Percentiles rank a stretch among this genome's conserved stretches.
phyloP scores from a whole-genome alignment of 1,284 basidiomycete genomes.

The Hypsizygus ulmarius region DNA sequence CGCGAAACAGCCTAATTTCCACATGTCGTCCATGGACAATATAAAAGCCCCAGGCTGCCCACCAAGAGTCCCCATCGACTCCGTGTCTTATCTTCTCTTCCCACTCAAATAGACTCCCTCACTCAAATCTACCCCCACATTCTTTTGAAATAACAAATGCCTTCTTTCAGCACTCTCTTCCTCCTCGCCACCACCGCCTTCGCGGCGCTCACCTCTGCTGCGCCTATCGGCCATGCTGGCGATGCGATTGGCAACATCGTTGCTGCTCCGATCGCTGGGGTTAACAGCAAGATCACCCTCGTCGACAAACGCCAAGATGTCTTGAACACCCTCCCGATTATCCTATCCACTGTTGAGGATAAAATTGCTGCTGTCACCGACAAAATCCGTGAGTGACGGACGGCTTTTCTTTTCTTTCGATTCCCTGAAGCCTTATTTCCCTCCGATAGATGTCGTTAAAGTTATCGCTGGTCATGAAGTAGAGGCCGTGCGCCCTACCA shows the following conservation, averaged over 20 bases:
- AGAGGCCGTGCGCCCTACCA: conserved; percentile 7
- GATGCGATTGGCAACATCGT: not conserved
- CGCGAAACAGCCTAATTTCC: not conserved
- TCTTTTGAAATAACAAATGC: conserved; percentile 47
- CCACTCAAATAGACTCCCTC: not conserved
- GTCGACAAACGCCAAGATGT: not conserved
- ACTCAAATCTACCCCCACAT: conserved; percentile 28
- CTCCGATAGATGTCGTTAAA: conserved; percentile 22
- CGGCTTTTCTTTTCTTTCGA: not conserved
- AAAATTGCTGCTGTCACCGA: conserved; percentile 2
- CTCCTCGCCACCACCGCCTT: conserved; percentile 39
- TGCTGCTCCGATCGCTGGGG: not conserved
- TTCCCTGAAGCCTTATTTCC: not conserved
- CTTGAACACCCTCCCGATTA: conserved; percentile 10
- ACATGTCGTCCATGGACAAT: too few relatives aligned
- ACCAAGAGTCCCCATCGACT: too few relatives aligned
- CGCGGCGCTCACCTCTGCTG: conserved; percentile 26
- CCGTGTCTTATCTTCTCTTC: not conserved
- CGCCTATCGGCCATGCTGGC: conserved; percentile 15
- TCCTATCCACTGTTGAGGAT: conserved; percentile 7
- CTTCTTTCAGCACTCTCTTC: conserved; percentile 41
- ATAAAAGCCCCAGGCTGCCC: too few relatives aligned
- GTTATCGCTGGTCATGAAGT: conserved; percentile 17
- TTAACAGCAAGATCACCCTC: not conserved
- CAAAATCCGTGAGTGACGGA: conserved; percentile 4